Conservation (phyloP, 306 rosid genomes). For the Ormosia emarginata region DNA sequence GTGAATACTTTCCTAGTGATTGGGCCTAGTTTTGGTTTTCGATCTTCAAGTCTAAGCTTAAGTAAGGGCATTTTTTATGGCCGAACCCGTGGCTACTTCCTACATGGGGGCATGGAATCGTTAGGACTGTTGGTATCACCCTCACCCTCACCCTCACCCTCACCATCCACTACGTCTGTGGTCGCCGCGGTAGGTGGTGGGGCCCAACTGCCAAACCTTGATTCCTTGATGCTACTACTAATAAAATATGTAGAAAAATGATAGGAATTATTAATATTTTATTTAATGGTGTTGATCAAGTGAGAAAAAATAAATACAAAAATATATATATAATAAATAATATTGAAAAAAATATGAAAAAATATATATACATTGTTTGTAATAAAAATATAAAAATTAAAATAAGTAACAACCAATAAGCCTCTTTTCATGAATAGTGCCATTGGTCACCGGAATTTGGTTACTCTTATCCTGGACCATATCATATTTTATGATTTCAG, state of each 20-base stretch:
- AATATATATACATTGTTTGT: no score
- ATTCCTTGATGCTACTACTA: background rate
- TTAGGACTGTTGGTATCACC: background rate
- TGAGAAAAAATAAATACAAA: no score
- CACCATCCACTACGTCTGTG: background rate
- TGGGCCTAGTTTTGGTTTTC: background rate
- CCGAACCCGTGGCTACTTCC: background rate
- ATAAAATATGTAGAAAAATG: no score
- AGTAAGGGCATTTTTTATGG: background rate
- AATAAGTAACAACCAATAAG: background rate
- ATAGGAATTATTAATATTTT: no score
- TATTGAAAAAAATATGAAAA: no score
- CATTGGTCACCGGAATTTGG: background rate
- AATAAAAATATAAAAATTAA: no score
- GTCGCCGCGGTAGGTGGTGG: slow-evolving; percentile 1
- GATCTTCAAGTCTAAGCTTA: background rate
- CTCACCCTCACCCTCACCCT: background rate
- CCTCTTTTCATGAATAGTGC: background rate
- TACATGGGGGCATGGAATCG: background rate
- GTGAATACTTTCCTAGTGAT: background rate
- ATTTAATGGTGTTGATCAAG: no score
- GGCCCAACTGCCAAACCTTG: background rate
- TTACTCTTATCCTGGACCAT: background rate
- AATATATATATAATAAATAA: no score
- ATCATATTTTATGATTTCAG: background rate